Evolutionary conservation across 148 eudicot genomes (phyloP).

Genomic region (Rhododendron mucronatum): DNA sequence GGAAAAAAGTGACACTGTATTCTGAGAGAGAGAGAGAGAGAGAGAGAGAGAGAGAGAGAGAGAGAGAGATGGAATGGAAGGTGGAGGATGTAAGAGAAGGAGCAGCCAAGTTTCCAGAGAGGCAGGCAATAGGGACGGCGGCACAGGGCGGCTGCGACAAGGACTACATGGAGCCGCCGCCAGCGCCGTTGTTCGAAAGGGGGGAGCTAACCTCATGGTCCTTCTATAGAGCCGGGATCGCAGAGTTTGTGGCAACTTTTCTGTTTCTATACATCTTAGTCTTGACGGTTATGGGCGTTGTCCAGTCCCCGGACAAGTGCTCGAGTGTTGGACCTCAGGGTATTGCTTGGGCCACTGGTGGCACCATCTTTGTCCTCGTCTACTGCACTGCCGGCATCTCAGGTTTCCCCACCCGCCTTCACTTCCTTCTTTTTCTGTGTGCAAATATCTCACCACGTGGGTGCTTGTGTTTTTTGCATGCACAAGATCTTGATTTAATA

Average conservation of each 20-base stretch:
- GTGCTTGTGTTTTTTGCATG: neutral
- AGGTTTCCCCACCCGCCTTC: slow-evolving; percentile 15
- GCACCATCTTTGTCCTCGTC: slow-evolving; percentile 8
- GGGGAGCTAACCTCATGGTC: slow-evolving; percentile 42
- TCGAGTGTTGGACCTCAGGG: slow-evolving; percentile 48
- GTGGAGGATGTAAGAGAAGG: slow-evolving; percentile 20
- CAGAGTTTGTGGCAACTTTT: slow-evolving; percentile 28
- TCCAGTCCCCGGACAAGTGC: slow-evolving; percentile 25
- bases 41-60: neutral
- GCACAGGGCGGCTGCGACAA: slow-evolving; percentile 19
- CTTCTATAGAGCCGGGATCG: neutral
- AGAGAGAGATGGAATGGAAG: slow-evolving; percentile 13
- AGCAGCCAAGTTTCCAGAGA: slow-evolving; percentile 20
- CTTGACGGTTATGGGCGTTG: slow-evolving; percentile 46
- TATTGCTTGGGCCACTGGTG: slow-evolving; percentile 57
- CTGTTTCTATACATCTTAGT: slow-evolving; percentile 40
- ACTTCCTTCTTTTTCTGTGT: neutral
- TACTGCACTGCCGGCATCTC: slow-evolving; percentile 61
- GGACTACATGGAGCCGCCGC: slow-evolving; percentile 37
- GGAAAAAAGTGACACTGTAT: no score
- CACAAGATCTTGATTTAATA: no score
- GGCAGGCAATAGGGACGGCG: slow-evolving; percentile 23
- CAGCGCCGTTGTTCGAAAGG: slow-evolving; percentile 48
- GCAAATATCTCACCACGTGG: neutral
- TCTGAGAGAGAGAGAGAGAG: neutral